These are phyloP conservation scores for Lactifluus volemus DNA, from an alignment of 768 basidiomycete species.

Conservation along the genomic window DNA sequence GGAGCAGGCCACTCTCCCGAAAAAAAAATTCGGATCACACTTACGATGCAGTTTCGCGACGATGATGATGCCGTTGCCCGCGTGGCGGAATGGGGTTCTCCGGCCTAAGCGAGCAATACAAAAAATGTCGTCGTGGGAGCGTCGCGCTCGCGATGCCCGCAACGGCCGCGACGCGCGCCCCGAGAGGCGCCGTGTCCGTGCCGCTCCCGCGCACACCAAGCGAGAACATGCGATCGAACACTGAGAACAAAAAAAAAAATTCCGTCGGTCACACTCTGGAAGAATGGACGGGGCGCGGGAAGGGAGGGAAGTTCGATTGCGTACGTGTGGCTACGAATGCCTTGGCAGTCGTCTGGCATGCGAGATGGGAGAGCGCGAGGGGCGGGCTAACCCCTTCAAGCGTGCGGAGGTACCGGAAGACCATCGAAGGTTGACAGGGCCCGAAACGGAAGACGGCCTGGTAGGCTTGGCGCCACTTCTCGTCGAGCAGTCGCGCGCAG, in stretches of 20 bases:
- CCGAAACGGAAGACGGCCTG: slow-evolving; percentile 82
- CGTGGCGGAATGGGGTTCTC: slow-evolving; percentile 36
- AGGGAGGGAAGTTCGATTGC: slow-evolving; percentile 22
- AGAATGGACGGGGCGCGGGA: background rate
- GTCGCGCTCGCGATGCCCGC: slow-evolving; percentile 43
- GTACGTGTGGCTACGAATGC: slow-evolving; percentile 79
- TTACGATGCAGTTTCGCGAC: slow-evolving; percentile 1
- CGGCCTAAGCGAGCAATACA: slow-evolving; percentile 68
- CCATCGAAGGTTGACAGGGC: slow-evolving; percentile 85
- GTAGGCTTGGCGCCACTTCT: slow-evolving; percentile 90
- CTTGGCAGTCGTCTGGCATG: slow-evolving; percentile 84
- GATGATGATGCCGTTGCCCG: slow-evolving; percentile 4
- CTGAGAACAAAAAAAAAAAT: slow-evolving; percentile 30
- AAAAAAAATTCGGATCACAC: background rate
- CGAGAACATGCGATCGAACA: slow-evolving; percentile 87
- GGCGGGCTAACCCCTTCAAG: slow-evolving; percentile 89
- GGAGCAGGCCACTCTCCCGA: background rate
- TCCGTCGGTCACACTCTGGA: background rate
- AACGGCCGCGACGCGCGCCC: slow-evolving; percentile 55
- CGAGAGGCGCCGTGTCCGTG: slow-evolving; percentile 51
- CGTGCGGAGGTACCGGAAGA: slow-evolving; percentile 83
- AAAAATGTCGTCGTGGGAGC: slow-evolving; percentile 76
- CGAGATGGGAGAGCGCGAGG: slow-evolving; percentile 73
- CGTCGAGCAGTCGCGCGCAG: slow-evolving; percentile 84
- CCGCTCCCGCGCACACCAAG: slow-evolving; percentile 77